Base-by-base conservation (phyloP, 257 asterid species). In the Solanum sitiens region DNA sequence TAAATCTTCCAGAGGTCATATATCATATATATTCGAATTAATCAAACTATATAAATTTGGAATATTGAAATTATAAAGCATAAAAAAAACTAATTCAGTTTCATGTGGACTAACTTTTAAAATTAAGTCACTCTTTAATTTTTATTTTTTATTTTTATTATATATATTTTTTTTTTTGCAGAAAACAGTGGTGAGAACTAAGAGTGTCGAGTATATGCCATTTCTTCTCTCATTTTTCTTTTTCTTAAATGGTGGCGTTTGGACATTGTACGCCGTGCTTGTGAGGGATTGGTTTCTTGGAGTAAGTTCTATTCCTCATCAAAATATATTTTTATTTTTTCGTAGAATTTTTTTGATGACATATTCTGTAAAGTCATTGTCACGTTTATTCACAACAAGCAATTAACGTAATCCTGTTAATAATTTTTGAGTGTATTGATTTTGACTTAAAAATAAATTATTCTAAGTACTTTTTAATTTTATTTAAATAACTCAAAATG, bases 201-300 rank as follows among this genome's bases (percentile, higher is more conserved):
- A 91, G 89, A 95, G 98, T 75, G 97, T 92, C 74, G 98, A 95
- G 90, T 96, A 92, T 80, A 93, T 95, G 99, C 98, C 99, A 13
- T 96, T 94, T 86, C 91, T 94, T 35, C 94, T 96, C 25, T 95
- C 98, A 0, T 91, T 95, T 76, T 96, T 92, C 92, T 72, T 93
- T n/a, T 94, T 92, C 91, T 86, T 95, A 83, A 95, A 96, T 79
- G 99, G 98, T 33, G 97, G 94, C 12, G 87, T 95, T 89, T 96
- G 99, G 99, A 87, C 97, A n/a, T 87, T 93, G 86, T 96, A 96
- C 56, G 98, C 98, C 1, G 18, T 90, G 7, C 97, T 95, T 35
- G 94, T 87, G 45, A 79, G 30, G 14, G 98, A 95, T 42, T 95
- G 95, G 96, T 96, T 95, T 87, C 95, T 96, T 84, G 94, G 95